Evolutionary conservation across 768 basidiomycete genomes (phyloP), one percentile per base, ranked within the genome.

Genomic region (Wakefieldia striispora): DNA sequence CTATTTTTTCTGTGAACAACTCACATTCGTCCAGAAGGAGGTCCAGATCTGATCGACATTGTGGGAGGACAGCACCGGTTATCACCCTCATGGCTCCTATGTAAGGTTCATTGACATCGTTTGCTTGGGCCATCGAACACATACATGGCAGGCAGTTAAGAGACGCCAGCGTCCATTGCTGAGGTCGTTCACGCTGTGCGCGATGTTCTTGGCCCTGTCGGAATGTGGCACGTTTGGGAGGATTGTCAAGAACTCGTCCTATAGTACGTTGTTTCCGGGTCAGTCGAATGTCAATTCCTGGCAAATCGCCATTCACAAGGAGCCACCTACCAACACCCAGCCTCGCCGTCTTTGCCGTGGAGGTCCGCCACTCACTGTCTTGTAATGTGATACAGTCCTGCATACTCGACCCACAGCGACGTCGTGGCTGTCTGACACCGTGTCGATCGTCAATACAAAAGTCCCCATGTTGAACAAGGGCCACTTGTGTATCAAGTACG

Each of bases 241-340:
- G 36, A 38, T 43, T 27, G 39, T 47, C 24, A 11, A 26, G 12
- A 14, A 7, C 35, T 21, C 40, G 37, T 11, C 45, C 45, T 4
- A n/a, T n/a, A n/a, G n/a, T n/a, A 43, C 36, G 17, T 45, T 45
- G n/a, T n/a, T 40, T 43, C 29, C 36, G 12, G 20, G 34, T 33
- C 33, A 7, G 14, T 35, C 19, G 31, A 13, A 20, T 40, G 44
- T 57, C 40, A 49, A 12, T 23, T 17, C 27, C 10, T 13, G 40
- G n/a, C 13, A 2, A 40, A 26, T 20, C 21, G 6, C 45, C 29
- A 45, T 24, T 42, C 4, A 38, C 34, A 31, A 27, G 23, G 34
- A 37, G 38, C 27, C 23, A 19, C 44, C 12, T 24, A 66, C 65
- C 45, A 20, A 40, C 27, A 17, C 34, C 43, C 33, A 23, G n/a